Conservation (phyloP, 768 basidiomycete genomes). For the Russula foetens region DNA sequence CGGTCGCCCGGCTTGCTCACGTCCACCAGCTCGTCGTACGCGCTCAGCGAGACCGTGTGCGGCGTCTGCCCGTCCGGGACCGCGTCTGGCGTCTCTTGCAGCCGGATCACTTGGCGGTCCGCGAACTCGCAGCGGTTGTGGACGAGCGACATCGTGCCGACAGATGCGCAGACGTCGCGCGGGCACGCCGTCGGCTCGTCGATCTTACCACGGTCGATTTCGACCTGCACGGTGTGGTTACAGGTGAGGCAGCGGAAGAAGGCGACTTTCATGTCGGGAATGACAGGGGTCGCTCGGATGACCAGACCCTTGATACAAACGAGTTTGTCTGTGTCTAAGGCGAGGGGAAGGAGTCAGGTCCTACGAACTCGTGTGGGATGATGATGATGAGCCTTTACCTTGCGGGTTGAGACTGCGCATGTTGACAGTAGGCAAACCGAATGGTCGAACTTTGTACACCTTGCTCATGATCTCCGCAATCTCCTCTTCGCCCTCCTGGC, state of each 20-base stretch:
- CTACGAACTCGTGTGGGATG: neutral
- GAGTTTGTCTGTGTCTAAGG: conserved; percentile 92
- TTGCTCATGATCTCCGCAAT: conserved; percentile 80
- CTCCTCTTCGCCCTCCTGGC: conserved; percentile 70
- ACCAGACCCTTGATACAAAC: conserved; percentile 94
- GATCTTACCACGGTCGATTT: conserved; percentile 97
- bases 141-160: conserved; percentile 89
- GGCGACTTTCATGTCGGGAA: conserved; percentile 98
- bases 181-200: conserved; percentile 89
- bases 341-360: neutral
- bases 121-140: conserved; percentile 97
- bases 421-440: conserved; percentile 74
- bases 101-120: conserved; percentile 87
- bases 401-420: conserved; percentile 94
- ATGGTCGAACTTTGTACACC: conserved; percentile 91
- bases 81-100: conserved; percentile 96
- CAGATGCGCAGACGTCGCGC: conserved; percentile 81
- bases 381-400: conserved; percentile 40
- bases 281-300: conserved; percentile 94
- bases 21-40: conserved; percentile 98
- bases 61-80: conserved; percentile 99
- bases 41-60: conserved; percentile 92
- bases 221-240: conserved; percentile 93
- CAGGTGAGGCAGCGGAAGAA: conserved; percentile 98
- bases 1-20: conserved; percentile 95